Base-by-base conservation (phyloP, 1,139 yeast genomes). In the Citeromyces siamensis region DNA sequence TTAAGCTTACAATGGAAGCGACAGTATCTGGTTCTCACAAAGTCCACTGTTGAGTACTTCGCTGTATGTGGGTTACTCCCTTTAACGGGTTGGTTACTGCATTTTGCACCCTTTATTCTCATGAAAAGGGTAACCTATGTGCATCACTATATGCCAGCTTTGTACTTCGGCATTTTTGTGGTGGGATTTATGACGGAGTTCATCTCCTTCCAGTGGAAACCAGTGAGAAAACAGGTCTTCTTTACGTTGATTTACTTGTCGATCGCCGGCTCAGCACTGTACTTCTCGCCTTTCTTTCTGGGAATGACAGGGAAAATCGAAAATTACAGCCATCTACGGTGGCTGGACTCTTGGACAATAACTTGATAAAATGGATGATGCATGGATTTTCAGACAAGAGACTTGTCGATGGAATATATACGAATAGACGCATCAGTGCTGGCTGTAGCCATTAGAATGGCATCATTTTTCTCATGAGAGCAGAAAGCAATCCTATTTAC, bases 81-180 rank as follows among this genome's bases (percentile, higher is more conserved):
- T 19, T 66, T 80, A 58, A 48, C 75, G 19, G 84, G 85, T 3
- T 81, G 86, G 84, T 58, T 71, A 5, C 62, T 78, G 42, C 88
- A 81, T 54, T 80, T 66, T 52, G 48, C 75, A 46, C 94, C 94
- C 17, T 81, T 81, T 48, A 74, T 75, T 4, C 51, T 78, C 32
- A 81, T 81, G 94, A 83, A 84, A 3, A 70, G 94, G 62, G 90
- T 81, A 37, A 81, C 90, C 0, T 81, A 81, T 52, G 79, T 79
- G 26, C 94, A 81, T 55, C 94, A 81, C 55, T 81, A 81, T 51
- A 72, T 78, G 40, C 94, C 94, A 5, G 88, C 90, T 0, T 64
- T 80, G 47, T 81, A 75, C 56, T 81, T 81, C 59, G 90, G 88
- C 37, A 71, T 79, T 51, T 61, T 78, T 44, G 71, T 76, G 5